Evolutionary conservation across 192 early-diverging fungal species (phyloP), one percentile per base, ranked within the genome.

Genomic region (Podila clonocystis): DNA sequence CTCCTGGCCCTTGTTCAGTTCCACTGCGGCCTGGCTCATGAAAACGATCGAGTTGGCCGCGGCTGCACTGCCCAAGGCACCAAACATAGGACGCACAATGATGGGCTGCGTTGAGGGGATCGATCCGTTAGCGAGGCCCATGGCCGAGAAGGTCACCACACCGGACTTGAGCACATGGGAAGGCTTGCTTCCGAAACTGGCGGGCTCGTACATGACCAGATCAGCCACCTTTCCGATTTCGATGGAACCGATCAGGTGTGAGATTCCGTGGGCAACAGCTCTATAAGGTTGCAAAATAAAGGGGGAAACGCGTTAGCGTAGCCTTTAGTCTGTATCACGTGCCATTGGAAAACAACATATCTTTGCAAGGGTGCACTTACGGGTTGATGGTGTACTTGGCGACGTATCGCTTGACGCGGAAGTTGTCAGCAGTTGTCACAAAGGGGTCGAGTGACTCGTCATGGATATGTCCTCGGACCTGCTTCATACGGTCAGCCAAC

Each of bases 331-430:
- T 22, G 15, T 66, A 24, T 48, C 12, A 45, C 1, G 58, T 55
- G 36, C 3, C 33, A 24, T 69, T 28, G 0, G n/a, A 36, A 36
- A 70, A 36, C 20, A 60, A 41, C 15, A 22, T 15, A 50, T 58
- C n/a, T n/a, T n/a, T 26, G 36, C 28, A 28, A 7, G 30, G 50
- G 13, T 7, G 9, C 49, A 82, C 92, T 88, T 88, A 95, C 86
- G 96, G 95, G 79, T 99, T 99, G 82, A 99, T 95, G 2, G 97
- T 98, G 82, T 99, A 99, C 83, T 99, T 99, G 26, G 97, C 94
- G 74, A 99, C 89, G 74, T 98, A 99, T 19, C 97, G 88, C 74
- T 89, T 89, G 73, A 95, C 94, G 26, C 95, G 83, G 84, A 93
- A 95, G 78, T 98, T 98, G 71, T 99, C 96, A 3, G 90, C 91